Conservation (phyloP, 768 basidiomycete species). For the Rhizopogon salebrosus region DNA sequence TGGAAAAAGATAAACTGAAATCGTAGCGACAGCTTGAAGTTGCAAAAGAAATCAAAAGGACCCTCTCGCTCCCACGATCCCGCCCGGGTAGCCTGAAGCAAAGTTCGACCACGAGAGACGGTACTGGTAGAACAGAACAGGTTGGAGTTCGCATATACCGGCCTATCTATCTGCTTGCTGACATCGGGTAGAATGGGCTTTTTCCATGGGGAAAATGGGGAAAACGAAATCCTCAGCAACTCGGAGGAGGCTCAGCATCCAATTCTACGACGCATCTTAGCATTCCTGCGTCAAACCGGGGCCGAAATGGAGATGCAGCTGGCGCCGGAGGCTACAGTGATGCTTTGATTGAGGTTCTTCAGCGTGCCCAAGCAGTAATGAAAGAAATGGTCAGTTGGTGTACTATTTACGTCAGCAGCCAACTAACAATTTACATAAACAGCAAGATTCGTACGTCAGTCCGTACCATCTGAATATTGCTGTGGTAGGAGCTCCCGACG, state of each 20-base stretch:
- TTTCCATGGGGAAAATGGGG: too few relatives aligned
- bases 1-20: neutral
- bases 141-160: too few relatives aligned
- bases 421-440: neutral
- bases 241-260: too few relatives aligned
- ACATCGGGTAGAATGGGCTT: neutral
- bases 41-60: neutral
- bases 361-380: neutral
- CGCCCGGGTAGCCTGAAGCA: neutral
- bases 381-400: neutral
- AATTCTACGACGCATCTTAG: neutral
- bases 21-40: neutral
- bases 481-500: neutral
- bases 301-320: too few relatives aligned
- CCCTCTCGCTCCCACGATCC: neutral
- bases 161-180: neutral
- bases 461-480: constrained; percentile 7
- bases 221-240: neutral
- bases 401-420: too few relatives aligned
- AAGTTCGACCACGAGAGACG: too few relatives aligned
- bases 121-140: too few relatives aligned
- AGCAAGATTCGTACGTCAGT: constrained; percentile 2
- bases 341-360: neutral
- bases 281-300: neutral
- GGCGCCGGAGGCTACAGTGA: neutral